Evolutionary conservation across 148 eudicot genomes (phyloP).

Genomic region (Cornus kousa): DNA sequence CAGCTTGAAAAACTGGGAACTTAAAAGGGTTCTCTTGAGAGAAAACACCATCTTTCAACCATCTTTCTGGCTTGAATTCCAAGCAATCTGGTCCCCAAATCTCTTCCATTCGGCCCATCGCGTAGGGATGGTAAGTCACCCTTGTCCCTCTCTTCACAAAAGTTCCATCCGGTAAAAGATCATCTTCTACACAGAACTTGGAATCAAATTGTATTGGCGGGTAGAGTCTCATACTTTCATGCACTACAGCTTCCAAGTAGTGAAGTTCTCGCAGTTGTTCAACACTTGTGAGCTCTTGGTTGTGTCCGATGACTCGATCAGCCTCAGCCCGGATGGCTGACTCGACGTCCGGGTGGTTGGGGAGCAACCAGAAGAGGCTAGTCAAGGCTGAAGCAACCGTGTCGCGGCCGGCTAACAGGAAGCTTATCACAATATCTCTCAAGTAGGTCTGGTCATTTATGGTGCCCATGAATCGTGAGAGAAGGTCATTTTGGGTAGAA

Average conservation of each 20-base stretch:
- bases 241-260: slow-evolving; percentile 55
- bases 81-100: slow-evolving; percentile 66
- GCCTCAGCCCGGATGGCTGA: slow-evolving; percentile 37
- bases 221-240: slow-evolving; percentile 68
- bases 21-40: slow-evolving; percentile 42
- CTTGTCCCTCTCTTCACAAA: slow-evolving; percentile 51
- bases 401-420: slow-evolving; percentile 66
- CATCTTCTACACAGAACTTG: slow-evolving; percentile 54
- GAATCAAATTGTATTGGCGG: slow-evolving; percentile 81
- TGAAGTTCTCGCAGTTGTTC: slow-evolving; percentile 45
- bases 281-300: slow-evolving; percentile 12
- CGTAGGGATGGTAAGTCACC: slow-evolving; percentile 73
- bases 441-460: slow-evolving; percentile 33
- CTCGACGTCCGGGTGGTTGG: slow-evolving; percentile 38
- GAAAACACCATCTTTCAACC: slow-evolving; percentile 58
- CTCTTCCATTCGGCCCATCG: slow-evolving; percentile 73
- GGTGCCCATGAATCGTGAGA: slow-evolving; percentile 55
- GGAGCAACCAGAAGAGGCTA: slow-evolving; percentile 41
- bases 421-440: slow-evolving; percentile 60
- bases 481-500: slow-evolving; percentile 30
- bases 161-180: slow-evolving; percentile 45
- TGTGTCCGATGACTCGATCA: slow-evolving; percentile 23
- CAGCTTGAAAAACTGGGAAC: slow-evolving; percentile 80
- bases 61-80: slow-evolving; percentile 72
- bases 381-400: slow-evolving; percentile 55